Evolutionary conservation across 2,329 filamentous ascomycete species (phyloP).

Genomic region (Akanthomyces dipterigenus): DNA sequence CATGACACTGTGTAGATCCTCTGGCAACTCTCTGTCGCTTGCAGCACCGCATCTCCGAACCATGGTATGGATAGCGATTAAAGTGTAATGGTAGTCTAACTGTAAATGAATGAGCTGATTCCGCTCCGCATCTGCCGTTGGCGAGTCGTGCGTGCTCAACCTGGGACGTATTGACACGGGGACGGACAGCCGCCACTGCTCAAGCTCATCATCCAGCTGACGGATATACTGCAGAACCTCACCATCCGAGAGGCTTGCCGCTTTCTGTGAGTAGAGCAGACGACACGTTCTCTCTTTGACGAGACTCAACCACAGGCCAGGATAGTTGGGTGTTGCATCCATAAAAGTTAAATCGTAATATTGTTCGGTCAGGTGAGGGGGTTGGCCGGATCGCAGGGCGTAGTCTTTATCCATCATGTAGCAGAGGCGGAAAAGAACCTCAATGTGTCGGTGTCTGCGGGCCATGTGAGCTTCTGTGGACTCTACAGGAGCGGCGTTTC

Average conservation of each 20-base stretch:
- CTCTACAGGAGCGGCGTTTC: neutral
- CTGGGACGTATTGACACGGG: slow-evolving; percentile 11
- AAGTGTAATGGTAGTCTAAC: slow-evolving; percentile 17
- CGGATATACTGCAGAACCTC: slow-evolving; percentile 21
- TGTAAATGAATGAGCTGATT: slow-evolving; percentile 13
- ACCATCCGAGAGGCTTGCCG: slow-evolving; percentile 18
- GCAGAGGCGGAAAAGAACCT: slow-evolving; percentile 22
- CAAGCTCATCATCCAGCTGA: slow-evolving; percentile 25
- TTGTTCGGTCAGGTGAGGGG: slow-evolving; percentile 31
- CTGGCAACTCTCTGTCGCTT: slow-evolving; percentile 8
- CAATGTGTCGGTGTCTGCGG: slow-evolving; percentile 6
- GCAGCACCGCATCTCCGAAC: slow-evolving; percentile 16
- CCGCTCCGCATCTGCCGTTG: no score
- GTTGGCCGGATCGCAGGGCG: slow-evolving; percentile 18
- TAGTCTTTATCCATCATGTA: slow-evolving; percentile 23
- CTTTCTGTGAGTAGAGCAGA: slow-evolving; percentile 17
- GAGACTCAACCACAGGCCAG: slow-evolving; percentile 11
- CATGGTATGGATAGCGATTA: slow-evolving; percentile 16
- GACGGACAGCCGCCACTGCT: slow-evolving; percentile 25
- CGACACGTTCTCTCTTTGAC: slow-evolving; percentile 19
- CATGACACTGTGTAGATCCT: slow-evolving; percentile 18
- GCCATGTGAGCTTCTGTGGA: neutral
- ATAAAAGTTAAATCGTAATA: slow-evolving; percentile 45
- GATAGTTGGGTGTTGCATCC: slow-evolving; percentile 13
- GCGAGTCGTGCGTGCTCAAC: neutral